Evolutionary conservation across 345 rosid species (phyloP).

Genomic region (Erucastrum elatum): DNA sequence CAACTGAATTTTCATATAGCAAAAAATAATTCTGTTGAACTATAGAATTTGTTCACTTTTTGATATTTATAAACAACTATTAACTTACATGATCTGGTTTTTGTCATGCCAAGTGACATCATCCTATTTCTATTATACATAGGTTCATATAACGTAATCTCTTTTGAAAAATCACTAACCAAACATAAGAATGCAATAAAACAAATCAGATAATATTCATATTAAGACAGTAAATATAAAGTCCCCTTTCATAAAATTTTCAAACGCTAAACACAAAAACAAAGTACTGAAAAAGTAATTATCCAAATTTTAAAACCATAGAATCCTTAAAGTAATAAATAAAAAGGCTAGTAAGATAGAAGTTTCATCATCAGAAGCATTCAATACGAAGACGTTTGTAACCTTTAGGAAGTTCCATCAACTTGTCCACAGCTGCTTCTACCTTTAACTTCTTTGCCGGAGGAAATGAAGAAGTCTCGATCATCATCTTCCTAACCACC

Average conservation of each 20-base stretch:
- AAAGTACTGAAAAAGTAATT: background rate
- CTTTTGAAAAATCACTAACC: background rate
- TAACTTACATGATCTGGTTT: background rate
- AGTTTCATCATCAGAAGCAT: background rate
- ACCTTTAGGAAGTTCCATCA: background rate
- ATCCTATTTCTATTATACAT: background rate
- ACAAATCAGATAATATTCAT: background rate
- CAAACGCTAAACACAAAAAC: background rate
- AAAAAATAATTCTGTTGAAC: background rate
- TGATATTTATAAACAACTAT: background rate
- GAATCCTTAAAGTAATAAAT: no score
- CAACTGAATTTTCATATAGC: background rate
- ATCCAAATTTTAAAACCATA: background rate
- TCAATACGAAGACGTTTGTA: background rate
- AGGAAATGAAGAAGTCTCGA: background rate
- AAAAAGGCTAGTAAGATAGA: background rate
- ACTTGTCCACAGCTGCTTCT: slow-evolving; percentile 1
- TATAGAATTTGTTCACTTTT: background rate
- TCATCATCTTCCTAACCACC: slow-evolving; percentile 6
- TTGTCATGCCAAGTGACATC: background rate
- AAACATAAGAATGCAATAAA: background rate
- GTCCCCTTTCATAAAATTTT: background rate
- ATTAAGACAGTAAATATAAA: background rate
- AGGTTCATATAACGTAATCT: background rate
- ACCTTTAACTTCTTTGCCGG: background rate